A percentile compares a stretch with the other conserved stretches of the same genome.
phyloP scores from a whole-genome alignment of 257 asterid genomes.

The Anisodus acutangulus region DNA sequence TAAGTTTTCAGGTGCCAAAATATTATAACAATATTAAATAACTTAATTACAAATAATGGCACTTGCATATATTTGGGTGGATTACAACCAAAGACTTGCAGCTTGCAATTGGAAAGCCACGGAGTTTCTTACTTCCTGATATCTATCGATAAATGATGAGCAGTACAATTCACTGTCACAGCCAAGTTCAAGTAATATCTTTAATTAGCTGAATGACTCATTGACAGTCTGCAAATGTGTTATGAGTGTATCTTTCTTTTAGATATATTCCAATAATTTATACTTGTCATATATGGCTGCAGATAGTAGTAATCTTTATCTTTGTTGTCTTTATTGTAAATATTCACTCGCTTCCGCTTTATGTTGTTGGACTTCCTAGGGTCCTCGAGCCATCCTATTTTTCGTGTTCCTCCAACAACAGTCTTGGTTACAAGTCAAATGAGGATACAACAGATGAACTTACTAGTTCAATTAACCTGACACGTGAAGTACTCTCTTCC shows the following conservation, averaged over 20 bases:
- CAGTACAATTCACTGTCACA: background rate
- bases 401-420: constrained; percentile 14
- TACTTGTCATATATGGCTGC: background rate
- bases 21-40: background rate
- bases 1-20: background rate
- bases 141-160: background rate
- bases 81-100: background rate
- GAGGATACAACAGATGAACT: constrained; percentile 33
- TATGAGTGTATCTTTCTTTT: background rate
- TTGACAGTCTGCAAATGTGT: background rate
- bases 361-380: constrained; percentile 40
- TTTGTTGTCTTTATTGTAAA: background rate
- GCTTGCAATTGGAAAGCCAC: background rate
- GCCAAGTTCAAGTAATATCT: background rate
- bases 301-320: background rate
- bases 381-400: constrained; percentile 44
- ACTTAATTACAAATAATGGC: background rate
- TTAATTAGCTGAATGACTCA: background rate
- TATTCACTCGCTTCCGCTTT: background rate
- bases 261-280: background rate
- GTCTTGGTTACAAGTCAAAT: constrained; percentile 26
- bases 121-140: background rate
- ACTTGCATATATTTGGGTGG: background rate
- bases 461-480: constrained; percentile 33
- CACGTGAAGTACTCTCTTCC: constrained; percentile 25